Percentiles rank a stretch among this genome's conserved stretches.
These are phyloP conservation scores for Gonapodya sp. DNA, from an alignment of 192 early-diverging fungal genomes.

Conservation along the genomic window DNA sequence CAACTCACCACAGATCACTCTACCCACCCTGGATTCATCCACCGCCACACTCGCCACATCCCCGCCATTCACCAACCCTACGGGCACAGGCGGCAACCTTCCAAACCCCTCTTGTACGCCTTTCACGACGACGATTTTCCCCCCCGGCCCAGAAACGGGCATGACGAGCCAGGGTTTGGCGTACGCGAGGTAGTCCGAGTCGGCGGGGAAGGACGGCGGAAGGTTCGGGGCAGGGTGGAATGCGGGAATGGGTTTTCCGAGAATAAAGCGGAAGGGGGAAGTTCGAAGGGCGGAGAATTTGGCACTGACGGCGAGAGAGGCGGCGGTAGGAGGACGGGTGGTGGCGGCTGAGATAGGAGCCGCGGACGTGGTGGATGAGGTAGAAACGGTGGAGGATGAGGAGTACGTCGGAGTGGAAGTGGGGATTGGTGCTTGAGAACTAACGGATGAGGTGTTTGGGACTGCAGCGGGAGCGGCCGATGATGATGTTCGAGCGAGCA, in stretches of 20 bases:
- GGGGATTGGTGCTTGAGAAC: neutral
- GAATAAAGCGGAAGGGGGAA: neutral
- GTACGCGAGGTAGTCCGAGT: neutral
- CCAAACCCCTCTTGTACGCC: neutral
- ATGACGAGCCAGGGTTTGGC: neutral
- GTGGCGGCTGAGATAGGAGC: slow-evolving; percentile 7
- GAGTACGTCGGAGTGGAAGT: neutral
- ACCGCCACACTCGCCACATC: neutral
- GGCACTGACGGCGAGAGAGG: neutral
- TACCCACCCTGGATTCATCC: neutral
- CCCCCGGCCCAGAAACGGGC: neutral
- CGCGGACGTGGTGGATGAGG: neutral
- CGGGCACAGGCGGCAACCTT: neutral
- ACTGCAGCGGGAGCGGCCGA: neutral
- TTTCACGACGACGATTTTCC: neutral
- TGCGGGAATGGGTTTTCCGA: neutral
- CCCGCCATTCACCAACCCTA: neutral
- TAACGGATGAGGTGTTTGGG: neutral
- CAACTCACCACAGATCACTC: neutral
- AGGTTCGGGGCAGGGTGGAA: neutral
- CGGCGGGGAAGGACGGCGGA: neutral
- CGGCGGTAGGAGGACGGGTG: slow-evolving; percentile 6
- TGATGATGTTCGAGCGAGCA: slow-evolving; percentile 13
- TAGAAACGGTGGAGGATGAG: slow-evolving; percentile 5
- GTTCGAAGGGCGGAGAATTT: neutral